These are phyloP conservation scores for Mucuna pruriens DNA, from an alignment of 306 rosid genomes.

Conservation along the genomic window DNA sequence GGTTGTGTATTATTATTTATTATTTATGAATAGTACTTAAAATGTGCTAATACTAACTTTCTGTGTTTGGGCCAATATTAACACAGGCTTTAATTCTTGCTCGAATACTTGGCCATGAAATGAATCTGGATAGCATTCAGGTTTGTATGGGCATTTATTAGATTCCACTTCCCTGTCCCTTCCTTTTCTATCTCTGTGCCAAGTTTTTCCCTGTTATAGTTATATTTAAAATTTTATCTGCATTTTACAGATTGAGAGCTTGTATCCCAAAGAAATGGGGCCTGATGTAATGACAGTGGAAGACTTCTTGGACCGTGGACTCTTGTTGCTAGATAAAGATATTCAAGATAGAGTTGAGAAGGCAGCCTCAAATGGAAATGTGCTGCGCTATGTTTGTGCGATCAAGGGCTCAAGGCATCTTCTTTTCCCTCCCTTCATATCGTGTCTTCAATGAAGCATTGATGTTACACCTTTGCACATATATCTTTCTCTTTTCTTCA, in stretches of 20 bases:
- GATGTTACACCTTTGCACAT: not conserved
- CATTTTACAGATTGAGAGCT: conserved; percentile 76
- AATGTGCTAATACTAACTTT: conserved; percentile 22
- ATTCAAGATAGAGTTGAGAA: conserved; percentile 79
- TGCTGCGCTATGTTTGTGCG: conserved; percentile 84
- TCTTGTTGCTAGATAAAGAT: conserved; percentile 61
- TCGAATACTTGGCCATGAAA: conserved; percentile 71
- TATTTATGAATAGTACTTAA: conserved; percentile 3
- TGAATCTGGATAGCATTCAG: conserved; percentile 75
- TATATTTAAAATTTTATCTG: conserved; percentile 9
- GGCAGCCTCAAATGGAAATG: conserved; percentile 83
- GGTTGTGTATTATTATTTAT: conserved; percentile 19
- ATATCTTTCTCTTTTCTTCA: not conserved
- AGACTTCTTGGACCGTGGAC: conserved; percentile 69
- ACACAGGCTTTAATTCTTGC: conserved; percentile 93
- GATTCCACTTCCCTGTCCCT: not conserved
- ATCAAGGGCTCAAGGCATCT: conserved; percentile 69
- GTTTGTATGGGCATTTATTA: conserved; percentile 47
- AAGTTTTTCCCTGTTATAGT: not conserved
- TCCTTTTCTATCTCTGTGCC: not conserved
- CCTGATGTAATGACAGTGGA: conserved; percentile 69
- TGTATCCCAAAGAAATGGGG: conserved; percentile 92
- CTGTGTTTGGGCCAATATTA: conserved; percentile 23
- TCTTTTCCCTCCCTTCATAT: conserved; percentile 24
- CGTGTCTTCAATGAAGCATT: conserved; percentile 32